A percentile compares a stretch with the other conserved stretches of the same genome.
Evolutionary conservation across 441 rosid species (phyloP).

Genomic region (Macaranga tanarius): DNA sequence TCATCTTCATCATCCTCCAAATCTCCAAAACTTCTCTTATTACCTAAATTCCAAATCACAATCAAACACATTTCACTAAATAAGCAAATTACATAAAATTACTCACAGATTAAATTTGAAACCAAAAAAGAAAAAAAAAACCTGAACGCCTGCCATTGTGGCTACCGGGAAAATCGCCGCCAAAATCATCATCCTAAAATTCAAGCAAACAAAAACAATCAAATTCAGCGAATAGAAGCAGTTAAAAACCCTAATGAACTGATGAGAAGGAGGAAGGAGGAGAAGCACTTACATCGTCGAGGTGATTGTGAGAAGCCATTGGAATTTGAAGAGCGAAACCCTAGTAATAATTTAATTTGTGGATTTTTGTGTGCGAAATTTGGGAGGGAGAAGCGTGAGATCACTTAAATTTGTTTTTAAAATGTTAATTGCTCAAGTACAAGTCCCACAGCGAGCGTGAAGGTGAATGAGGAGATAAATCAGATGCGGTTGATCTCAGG

Average conservation of each 20-base stretch:
- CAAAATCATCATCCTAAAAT: conserved; percentile 81
- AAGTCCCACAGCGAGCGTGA: too few relatives aligned
- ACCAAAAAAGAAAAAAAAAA: conserved; percentile 9
- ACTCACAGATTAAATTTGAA: neutral
- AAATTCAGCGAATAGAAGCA: conserved; percentile 5
- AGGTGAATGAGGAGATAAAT: neutral
- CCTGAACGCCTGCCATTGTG: conserved; percentile 58
- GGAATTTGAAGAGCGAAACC: conserved; percentile 27
- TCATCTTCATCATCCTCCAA: conserved; percentile 95
- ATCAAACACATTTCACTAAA: neutral
- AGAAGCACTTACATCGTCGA: conserved; percentile 49
- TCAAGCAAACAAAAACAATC: too few relatives aligned
- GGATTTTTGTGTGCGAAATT: neutral
- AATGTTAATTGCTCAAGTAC: neutral
- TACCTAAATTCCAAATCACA: conserved; percentile 39
- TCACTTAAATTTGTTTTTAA: neutral
- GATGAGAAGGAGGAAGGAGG: neutral
- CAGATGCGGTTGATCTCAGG: neutral
- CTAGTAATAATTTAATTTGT: conserved; percentile 15
- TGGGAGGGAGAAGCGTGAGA: neutral
- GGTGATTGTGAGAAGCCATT: conserved; percentile 59
- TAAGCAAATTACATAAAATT: neutral
- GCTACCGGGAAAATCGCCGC: conserved; percentile 62
- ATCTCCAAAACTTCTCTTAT: conserved; percentile 80
- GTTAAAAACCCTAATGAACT: neutral